Conservation (phyloP, 78 protist species). For the Dictyostelium capitatum region DNA sequence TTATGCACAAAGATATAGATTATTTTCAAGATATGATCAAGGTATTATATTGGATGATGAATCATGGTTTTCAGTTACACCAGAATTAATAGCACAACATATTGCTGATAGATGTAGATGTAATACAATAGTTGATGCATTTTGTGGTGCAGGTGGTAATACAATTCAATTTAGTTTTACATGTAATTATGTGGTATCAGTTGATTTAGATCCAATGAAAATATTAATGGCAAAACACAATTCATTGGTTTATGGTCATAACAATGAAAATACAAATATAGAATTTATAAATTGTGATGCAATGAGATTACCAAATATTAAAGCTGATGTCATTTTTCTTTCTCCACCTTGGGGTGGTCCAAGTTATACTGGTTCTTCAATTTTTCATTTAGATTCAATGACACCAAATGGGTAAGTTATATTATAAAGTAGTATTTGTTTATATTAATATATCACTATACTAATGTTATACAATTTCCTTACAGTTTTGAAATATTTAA, state of each 20-base stretch:
- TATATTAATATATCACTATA: background rate
- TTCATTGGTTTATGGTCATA: constrained; percentile 20
- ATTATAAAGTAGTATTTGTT: too few species aligned
- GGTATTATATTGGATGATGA: constrained; percentile 81
- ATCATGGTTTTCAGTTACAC: constrained; percentile 85
- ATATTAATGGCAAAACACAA: constrained; percentile 62
- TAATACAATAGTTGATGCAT: constrained; percentile 49
- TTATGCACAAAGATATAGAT: constrained; percentile 56
- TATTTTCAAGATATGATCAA: constrained; percentile 77
- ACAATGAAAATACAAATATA: background rate
- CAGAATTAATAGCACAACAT: constrained; percentile 80
- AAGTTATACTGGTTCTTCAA: background rate
- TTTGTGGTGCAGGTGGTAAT: constrained; percentile 85
- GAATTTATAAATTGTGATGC: constrained; percentile 51
- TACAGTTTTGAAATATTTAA: constrained; percentile 61
- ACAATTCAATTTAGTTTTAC: constrained; percentile 52
- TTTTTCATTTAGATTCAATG: background rate
- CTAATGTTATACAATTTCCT: background rate
- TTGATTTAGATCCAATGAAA: constrained; percentile 47
- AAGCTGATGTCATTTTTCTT: constrained; percentile 48
- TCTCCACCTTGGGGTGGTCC: constrained; percentile 87
- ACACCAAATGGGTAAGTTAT: constrained; percentile 42
- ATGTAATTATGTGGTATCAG: constrained; percentile 38
- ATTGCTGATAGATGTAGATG: constrained; percentile 70
- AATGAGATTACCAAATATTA: constrained; percentile 7